A percentile compares a stretch with the other conserved stretches of the same genome.
These are phyloP conservation scores for Abelmoschus esculentus DNA, from an alignment of 345 rosid species.

Conservation along the genomic window DNA sequence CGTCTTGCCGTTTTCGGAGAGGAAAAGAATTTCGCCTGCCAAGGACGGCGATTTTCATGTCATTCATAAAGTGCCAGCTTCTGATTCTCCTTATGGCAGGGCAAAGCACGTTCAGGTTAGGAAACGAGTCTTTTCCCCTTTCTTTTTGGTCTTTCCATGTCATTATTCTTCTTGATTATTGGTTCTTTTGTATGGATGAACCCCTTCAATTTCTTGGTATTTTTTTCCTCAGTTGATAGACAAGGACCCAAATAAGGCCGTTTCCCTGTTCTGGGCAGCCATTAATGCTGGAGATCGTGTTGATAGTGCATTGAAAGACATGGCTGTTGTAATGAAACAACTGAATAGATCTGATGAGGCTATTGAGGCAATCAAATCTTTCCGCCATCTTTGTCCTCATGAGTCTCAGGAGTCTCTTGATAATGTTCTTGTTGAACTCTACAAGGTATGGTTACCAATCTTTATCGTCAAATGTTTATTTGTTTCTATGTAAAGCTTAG, in stretches of 20 bases:
- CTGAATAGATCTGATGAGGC: slow-evolving; percentile 64
- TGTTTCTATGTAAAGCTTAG: background rate
- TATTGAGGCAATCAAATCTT: slow-evolving; percentile 69
- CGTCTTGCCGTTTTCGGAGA: slow-evolving; percentile 46
- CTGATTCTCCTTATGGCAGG: slow-evolving; percentile 76
- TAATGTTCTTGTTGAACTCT: slow-evolving; percentile 68
- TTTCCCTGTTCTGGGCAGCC: slow-evolving; percentile 76
- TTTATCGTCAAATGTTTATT: background rate
- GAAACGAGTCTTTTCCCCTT: background rate
- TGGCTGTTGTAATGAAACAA: slow-evolving; percentile 78
- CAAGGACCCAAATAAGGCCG: slow-evolving; percentile 54
- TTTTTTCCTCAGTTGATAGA: slow-evolving; percentile 38
- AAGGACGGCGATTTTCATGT: slow-evolving; percentile 48
- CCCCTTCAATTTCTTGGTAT: background rate
- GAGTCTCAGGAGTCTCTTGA: slow-evolving; percentile 71
- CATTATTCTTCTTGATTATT: slow-evolving; percentile 3
- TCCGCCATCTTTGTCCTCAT: slow-evolving; percentile 58
- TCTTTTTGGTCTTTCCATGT: background rate
- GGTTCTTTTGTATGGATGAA: background rate
- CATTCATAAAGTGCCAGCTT: slow-evolving; percentile 66
- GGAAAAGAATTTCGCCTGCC: slow-evolving; percentile 30
- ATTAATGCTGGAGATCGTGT: slow-evolving; percentile 70
- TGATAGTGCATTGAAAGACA: slow-evolving; percentile 71
- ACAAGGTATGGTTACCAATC: slow-evolving; percentile 37
- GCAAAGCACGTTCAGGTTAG: slow-evolving; percentile 77